Evolutionary conservation across 2,329 filamentous ascomycete genomes (phyloP).

Genomic region (Tolypocladium paradoxum): DNA sequence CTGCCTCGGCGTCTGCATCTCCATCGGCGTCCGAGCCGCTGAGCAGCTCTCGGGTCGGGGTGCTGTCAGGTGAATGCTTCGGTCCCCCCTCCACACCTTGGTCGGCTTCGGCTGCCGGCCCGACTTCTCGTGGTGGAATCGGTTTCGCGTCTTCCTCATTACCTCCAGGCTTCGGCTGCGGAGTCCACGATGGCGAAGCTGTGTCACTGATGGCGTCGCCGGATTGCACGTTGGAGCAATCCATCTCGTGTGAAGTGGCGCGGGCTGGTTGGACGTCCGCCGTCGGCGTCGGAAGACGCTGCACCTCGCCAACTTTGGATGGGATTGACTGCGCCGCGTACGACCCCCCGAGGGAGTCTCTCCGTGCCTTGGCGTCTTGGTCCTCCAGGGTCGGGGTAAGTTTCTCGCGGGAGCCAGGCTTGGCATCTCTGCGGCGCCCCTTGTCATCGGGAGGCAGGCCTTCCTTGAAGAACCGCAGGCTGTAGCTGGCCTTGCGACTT

Average conservation of each 20-base stretch:
- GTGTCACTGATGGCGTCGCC: slow-evolving; percentile 1
- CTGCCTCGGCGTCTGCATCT: slow-evolving; percentile 25
- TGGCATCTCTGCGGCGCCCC: slow-evolving; percentile 39
- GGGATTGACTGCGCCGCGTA: not conserved
- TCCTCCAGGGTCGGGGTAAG: slow-evolving; percentile 26
- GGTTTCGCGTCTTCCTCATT: slow-evolving; percentile 12
- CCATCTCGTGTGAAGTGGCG: not conserved
- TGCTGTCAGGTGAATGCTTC: slow-evolving; percentile 27
- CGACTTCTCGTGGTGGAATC: slow-evolving; percentile 12
- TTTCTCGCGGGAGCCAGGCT: slow-evolving; percentile 27
- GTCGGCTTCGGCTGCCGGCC: slow-evolving; percentile 14
- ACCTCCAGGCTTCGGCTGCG: slow-evolving; percentile 8
- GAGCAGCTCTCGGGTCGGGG: slow-evolving; percentile 25
- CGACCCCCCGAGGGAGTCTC: not conserved
- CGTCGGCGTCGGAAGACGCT: not conserved
- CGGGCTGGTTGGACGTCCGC: not conserved
- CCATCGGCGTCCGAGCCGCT: slow-evolving; percentile 15
- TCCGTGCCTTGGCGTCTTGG: slow-evolving; percentile 1
- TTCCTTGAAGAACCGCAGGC: slow-evolving; percentile 56
- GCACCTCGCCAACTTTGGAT: not conserved
- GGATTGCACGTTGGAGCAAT: slow-evolving; percentile 10
- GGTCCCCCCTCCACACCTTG: slow-evolving; percentile 15
- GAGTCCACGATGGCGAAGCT: slow-evolving; percentile 7
- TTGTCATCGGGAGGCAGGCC: slow-evolving; percentile 50
- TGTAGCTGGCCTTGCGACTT: slow-evolving; percentile 58